phyloP scores from a whole-genome alignment of 345 rosid genomes.

The Syzygium grande region DNA sequence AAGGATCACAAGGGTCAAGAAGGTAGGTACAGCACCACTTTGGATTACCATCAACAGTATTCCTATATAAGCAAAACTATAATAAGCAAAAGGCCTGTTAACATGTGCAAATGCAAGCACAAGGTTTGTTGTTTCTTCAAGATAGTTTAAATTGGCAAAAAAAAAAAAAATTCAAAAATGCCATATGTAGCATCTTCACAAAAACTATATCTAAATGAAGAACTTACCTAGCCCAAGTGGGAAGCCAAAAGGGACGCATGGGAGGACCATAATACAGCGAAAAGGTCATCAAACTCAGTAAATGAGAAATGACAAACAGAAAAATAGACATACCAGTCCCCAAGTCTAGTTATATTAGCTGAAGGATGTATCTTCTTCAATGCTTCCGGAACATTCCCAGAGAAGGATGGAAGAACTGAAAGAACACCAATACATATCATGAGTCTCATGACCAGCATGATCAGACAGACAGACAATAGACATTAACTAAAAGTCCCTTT shows the following conservation, averaged over 20 bases:
- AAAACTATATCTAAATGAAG: background rate
- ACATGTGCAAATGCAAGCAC: background rate
- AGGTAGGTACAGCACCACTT: constrained; percentile 98
- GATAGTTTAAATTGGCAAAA: background rate
- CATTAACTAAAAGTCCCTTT: background rate
- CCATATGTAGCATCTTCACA: background rate
- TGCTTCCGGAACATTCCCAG: constrained; percentile 96
- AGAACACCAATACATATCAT: constrained; percentile 4
- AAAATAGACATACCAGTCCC: constrained; percentile 58
- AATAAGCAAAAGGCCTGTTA: background rate
- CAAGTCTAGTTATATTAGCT: constrained; percentile 84
- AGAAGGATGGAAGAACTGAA: constrained; percentile 92
- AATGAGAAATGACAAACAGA: background rate
- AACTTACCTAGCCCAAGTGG: background rate
- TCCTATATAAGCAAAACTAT: constrained; percentile 40
- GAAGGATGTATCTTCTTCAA: constrained; percentile 58
- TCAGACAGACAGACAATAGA: background rate
- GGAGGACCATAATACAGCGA: background rate
- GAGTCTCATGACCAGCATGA: background rate
- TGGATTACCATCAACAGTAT: constrained; percentile 74
- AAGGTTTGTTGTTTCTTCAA: background rate
- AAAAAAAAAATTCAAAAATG: background rate
- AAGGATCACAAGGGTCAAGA: constrained; percentile 78
- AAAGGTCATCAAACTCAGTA: background rate
- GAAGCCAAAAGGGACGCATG: background rate